Conservation (phyloP, 2,329 filamentous ascomycete genomes). For the Fragosphaeria purpurea region DNA sequence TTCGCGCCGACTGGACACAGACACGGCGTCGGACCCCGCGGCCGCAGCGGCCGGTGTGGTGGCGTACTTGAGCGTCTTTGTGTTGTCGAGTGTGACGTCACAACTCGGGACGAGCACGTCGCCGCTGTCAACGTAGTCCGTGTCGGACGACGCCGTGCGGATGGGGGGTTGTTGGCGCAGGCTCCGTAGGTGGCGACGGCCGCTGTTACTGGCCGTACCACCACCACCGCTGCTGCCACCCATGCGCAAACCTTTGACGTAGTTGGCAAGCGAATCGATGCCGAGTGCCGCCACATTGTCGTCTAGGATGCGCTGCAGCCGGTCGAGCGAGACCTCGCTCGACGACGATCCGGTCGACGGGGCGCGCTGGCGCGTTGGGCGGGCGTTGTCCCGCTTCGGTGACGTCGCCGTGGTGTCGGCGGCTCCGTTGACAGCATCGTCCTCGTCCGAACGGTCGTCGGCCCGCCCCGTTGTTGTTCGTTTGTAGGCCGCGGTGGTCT, state of each 20-base stretch:
- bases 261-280: slow-evolving; percentile 21
- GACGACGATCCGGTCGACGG: slow-evolving; percentile 56
- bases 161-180: slow-evolving; percentile 30
- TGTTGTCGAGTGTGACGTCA: slow-evolving; percentile 79
- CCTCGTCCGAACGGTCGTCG: not conserved
- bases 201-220: slow-evolving; percentile 11
- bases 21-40: slow-evolving; percentile 29
- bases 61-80: slow-evolving; percentile 69
- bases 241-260: not conserved
- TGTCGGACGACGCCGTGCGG: slow-evolving; percentile 63
- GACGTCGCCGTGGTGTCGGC: slow-evolving; percentile 2
- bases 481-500: slow-evolving; percentile 10
- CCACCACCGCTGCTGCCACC: not conserved
- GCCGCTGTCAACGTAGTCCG: slow-evolving; percentile 65
- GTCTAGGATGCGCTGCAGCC: slow-evolving; percentile 70
- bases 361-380: slow-evolving; percentile 22
- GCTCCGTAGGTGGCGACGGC: slow-evolving; percentile 20
- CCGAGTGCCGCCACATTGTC: slow-evolving; percentile 50
- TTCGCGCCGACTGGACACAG: slow-evolving; percentile 34
- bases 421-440: not conserved
- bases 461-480: slow-evolving; percentile 24
- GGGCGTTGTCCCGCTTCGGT: slow-evolving; percentile 15
- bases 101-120: slow-evolving; percentile 76
- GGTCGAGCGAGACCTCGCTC: slow-evolving; percentile 65
- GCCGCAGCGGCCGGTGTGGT: slow-evolving; percentile 22